Percentiles rank a stretch among this genome's conserved stretches.
Conservation (phyloP, 805 yeast genomes). For the Komagataella pastoris region DNA sequence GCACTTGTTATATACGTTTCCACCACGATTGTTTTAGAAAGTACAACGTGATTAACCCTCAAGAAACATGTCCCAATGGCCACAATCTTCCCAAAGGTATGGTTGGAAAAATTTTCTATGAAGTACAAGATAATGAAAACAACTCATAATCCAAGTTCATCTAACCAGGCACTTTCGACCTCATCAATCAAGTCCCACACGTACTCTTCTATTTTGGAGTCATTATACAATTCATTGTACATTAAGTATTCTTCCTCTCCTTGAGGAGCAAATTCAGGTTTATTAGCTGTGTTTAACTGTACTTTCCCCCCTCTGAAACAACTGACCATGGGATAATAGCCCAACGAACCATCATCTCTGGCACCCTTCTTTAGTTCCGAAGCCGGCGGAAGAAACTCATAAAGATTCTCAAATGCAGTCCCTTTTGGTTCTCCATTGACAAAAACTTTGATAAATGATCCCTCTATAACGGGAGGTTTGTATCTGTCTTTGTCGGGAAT, state of each 20-base stretch:
- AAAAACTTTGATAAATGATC: slow-evolving; percentile 54
- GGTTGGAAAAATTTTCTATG: slow-evolving; percentile 7
- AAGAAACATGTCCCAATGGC: slow-evolving; percentile 18
- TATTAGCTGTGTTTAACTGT: slow-evolving; percentile 54
- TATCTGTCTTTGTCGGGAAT: slow-evolving; percentile 34
- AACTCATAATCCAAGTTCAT: slow-evolving; percentile 20
- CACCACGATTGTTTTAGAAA: slow-evolving; percentile 34
- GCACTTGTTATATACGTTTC: slow-evolving; percentile 27
- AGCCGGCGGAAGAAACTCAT: slow-evolving; percentile 71
- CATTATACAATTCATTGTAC: slow-evolving; percentile 33
- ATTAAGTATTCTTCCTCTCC: slow-evolving; percentile 15
- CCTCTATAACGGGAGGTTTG: slow-evolving; percentile 33
- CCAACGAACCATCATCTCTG: slow-evolving; percentile 73
- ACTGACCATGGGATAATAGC: slow-evolving; percentile 86
- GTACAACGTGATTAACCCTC: slow-evolving; percentile 19
- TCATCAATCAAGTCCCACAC: slow-evolving; percentile 81
- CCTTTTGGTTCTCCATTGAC: slow-evolving; percentile 68
- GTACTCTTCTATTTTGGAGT: slow-evolving; percentile 66
- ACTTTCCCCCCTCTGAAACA: slow-evolving; percentile 73
- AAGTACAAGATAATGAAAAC: slow-evolving; percentile 8
- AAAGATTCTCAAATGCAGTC: slow-evolving; percentile 49
- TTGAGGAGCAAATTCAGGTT: slow-evolving; percentile 33
- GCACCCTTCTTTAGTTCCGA: slow-evolving; percentile 35
- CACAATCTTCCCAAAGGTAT: not conserved
- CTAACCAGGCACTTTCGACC: slow-evolving; percentile 48